These are phyloP conservation scores for Paramecium sexaurelia DNA, from an alignment of 73 alveolate species.

Conservation along the genomic window DNA sequence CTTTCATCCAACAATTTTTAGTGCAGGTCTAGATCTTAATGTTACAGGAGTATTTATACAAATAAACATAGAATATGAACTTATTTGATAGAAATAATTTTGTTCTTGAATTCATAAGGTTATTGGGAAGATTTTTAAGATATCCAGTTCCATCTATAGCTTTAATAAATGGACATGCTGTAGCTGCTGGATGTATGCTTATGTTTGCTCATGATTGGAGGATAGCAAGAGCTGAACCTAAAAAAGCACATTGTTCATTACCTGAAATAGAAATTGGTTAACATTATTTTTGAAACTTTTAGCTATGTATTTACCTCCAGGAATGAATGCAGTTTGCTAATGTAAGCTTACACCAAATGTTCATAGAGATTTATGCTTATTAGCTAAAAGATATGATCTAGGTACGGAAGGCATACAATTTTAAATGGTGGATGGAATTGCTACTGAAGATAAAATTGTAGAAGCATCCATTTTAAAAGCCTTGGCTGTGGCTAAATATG, in stretches of 20 bases:
- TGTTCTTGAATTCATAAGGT: conserved; percentile 58
- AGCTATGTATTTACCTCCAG: conserved; percentile 68
- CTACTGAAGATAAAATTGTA: conserved; percentile 45
- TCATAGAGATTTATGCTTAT: conserved; percentile 58
- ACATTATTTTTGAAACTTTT: neutral
- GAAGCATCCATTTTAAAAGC: conserved; percentile 29
- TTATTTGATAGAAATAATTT: conserved; percentile 35
- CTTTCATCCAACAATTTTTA: conserved; percentile 50
- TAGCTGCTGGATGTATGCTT: conserved; percentile 81
- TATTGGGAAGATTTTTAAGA: conserved; percentile 67
- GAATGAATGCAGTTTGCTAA: conserved; percentile 68
- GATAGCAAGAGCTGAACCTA: conserved; percentile 64
- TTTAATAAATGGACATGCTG: conserved; percentile 78
- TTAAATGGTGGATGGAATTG: conserved; percentile 36
- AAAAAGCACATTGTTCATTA: conserved; percentile 20
- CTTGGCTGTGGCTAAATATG: conserved; percentile 2
- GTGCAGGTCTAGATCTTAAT: conserved; percentile 66
- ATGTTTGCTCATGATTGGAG: conserved; percentile 79
- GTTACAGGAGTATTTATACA: conserved; percentile 6
- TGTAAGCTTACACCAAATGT: conserved; percentile 47
- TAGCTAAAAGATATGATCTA: conserved; percentile 61
- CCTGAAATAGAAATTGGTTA: conserved; percentile 54
- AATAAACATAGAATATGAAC: conserved; percentile 5
- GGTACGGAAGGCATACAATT: conserved; percentile 27
- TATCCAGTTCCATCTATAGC: conserved; percentile 74